phyloP scores from a whole-genome alignment of 768 basidiomycete species.

The Psilocybe sp. region DNA sequence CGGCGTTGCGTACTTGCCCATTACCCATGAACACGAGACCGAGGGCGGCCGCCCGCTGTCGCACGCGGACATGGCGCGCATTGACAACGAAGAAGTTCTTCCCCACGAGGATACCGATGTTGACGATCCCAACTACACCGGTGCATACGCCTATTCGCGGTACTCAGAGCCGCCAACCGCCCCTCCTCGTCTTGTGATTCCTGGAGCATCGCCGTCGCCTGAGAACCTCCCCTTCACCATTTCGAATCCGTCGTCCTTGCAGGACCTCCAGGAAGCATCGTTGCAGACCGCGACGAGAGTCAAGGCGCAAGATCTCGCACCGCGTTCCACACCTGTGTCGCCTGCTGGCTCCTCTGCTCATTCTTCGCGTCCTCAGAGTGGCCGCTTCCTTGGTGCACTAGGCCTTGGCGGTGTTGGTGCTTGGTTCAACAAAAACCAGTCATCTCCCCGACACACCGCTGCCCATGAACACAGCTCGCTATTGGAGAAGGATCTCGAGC shows the following conservation, averaged over 20 bases:
- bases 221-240: slow-evolving; percentile 15
- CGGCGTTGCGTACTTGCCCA: slow-evolving; percentile 25
- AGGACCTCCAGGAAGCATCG: slow-evolving; percentile 34
- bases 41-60: slow-evolving; percentile 31
- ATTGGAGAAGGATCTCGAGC: slow-evolving; percentile 47
- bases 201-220: slow-evolving; percentile 11
- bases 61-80: slow-evolving; percentile 31
- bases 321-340: slow-evolving; percentile 23
- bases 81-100: slow-evolving; percentile 33
- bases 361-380: slow-evolving; percentile 13
- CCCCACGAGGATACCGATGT: slow-evolving; percentile 23
- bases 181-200: slow-evolving; percentile 31
- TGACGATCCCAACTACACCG: slow-evolving; percentile 20
- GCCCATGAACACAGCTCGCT: slow-evolving; percentile 19
- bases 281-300: slow-evolving; percentile 53
- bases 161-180: slow-evolving; percentile 18
- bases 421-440: slow-evolving; percentile 50
- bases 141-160: slow-evolving; percentile 28
- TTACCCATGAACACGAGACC: slow-evolving; percentile 28
- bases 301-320: slow-evolving; percentile 34
- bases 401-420: slow-evolving; percentile 50
- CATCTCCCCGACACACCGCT: slow-evolving; percentile 18
- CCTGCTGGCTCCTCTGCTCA: slow-evolving; percentile 10
- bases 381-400: slow-evolving; percentile 32
- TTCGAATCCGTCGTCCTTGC: slow-evolving; percentile 35